A percentile compares a stretch with the other conserved stretches of the same genome.
phyloP scores from a whole-genome alignment of 1,139 yeast species.

The Entelexis paramagnoliae region DNA sequence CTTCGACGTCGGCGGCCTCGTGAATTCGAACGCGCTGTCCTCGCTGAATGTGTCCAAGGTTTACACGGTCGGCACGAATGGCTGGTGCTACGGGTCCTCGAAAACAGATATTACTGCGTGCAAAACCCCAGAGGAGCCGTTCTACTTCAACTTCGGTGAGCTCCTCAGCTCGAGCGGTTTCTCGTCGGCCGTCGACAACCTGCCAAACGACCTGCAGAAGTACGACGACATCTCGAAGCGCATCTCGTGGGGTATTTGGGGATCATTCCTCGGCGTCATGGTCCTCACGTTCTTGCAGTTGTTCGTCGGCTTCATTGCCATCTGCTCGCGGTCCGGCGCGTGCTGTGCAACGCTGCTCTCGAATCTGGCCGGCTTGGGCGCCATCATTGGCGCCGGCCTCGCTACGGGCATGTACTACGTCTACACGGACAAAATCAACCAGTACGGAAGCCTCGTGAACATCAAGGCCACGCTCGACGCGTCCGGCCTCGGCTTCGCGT shows the following conservation, averaged over 20 bases:
- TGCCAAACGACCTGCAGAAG: slow-evolving; percentile 27
- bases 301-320: slow-evolving; percentile 35
- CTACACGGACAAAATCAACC: slow-evolving; percentile 35
- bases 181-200: slow-evolving; percentile 24
- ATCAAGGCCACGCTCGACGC: slow-evolving; percentile 34
- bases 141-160: slow-evolving; percentile 52
- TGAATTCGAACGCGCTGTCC: neutral
- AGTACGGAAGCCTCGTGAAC: slow-evolving; percentile 30
- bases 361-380: slow-evolving; percentile 27
- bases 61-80: slow-evolving; percentile 60
- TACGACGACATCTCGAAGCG: slow-evolving; percentile 33
- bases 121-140: slow-evolving; percentile 36
- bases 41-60: slow-evolving; percentile 39
- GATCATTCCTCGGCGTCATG: slow-evolving; percentile 40
- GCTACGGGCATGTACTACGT: slow-evolving; percentile 39
- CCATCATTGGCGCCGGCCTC: slow-evolving; percentile 34
- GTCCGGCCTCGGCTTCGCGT: slow-evolving; percentile 36
- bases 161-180: slow-evolving; percentile 34
- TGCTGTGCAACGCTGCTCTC: slow-evolving; percentile 29
- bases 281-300: slow-evolving; percentile 35
- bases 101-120: slow-evolving; percentile 35
- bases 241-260: slow-evolving; percentile 40
- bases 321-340: slow-evolving; percentile 32
- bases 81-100: slow-evolving; percentile 53
- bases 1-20: slow-evolving; percentile 22